A percentile compares a stretch with the other conserved stretches of the same genome.
These are phyloP conservation scores for Exophiala alcalophila DNA, from an alignment of 2,329 filamentous ascomycete genomes.

Conservation along the genomic window DNA sequence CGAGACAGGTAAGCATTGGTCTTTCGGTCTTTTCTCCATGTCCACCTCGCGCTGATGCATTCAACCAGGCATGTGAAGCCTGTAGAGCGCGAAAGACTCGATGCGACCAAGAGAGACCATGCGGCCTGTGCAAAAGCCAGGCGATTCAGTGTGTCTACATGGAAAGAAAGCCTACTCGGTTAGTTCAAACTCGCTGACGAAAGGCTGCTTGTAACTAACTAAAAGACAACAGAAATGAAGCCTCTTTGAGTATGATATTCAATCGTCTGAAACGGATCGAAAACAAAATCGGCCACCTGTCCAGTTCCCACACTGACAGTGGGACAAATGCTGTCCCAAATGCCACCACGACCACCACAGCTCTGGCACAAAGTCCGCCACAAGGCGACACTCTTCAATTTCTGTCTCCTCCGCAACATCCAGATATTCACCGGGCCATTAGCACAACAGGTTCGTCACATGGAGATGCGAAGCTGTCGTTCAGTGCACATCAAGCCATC, in stretches of 20 bases:
- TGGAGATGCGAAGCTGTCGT: background rate
- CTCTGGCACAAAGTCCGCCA: background rate
- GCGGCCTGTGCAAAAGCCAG: background rate
- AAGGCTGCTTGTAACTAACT: background rate
- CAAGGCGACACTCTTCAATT: background rate
- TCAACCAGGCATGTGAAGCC: background rate
- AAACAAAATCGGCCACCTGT: background rate
- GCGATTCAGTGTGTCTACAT: background rate
- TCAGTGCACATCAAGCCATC: slow-evolving; percentile 2
- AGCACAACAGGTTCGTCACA: background rate
- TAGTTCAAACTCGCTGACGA: background rate
- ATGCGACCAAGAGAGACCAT: background rate
- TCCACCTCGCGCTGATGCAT: background rate
- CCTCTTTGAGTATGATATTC: slow-evolving; percentile 2
- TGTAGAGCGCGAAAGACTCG: background rate
- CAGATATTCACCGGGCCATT: background rate
- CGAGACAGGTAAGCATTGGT: slow-evolving; percentile 5
- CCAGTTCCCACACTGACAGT: background rate
- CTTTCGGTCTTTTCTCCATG: background rate
- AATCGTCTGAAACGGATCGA: slow-evolving; percentile 1
- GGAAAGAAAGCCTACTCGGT: background rate
- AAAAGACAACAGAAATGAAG: slow-evolving; percentile 4
- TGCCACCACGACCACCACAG: background rate
- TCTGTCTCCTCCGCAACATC: background rate
- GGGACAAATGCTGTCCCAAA: background rate